These are phyloP conservation scores for Galerina sulciceps DNA, from an alignment of 768 basidiomycete species.

Conservation along the genomic window DNA sequence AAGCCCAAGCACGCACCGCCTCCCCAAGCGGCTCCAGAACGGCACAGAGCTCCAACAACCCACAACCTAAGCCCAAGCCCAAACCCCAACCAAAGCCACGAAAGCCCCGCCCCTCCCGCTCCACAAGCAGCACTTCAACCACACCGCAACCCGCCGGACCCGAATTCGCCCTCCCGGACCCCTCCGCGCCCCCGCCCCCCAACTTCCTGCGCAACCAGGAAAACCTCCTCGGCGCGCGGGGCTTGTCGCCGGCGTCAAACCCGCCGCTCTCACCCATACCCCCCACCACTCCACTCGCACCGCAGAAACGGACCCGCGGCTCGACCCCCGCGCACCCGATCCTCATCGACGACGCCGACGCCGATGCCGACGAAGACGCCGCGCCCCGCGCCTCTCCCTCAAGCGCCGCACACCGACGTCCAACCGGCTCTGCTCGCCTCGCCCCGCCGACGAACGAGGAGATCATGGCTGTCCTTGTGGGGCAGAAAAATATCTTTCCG, in stretches of 20 bases:
- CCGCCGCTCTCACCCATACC: slow-evolving; percentile 49
- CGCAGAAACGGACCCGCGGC: slow-evolving; percentile 38
- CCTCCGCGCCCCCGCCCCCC: slow-evolving; percentile 60
- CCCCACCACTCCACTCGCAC: too few species aligned
- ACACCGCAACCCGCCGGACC: slow-evolving; percentile 53
- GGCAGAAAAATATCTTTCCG: slow-evolving; percentile 69
- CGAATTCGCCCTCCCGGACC: slow-evolving; percentile 65
- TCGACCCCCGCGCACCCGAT: slow-evolving; percentile 68
- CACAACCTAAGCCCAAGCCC: background rate
- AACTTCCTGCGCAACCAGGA: slow-evolving; percentile 78
- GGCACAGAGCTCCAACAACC: too few species aligned
- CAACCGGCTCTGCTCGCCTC: slow-evolving; percentile 45
- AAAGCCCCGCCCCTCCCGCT: slow-evolving; percentile 26
- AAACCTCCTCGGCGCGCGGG: slow-evolving; percentile 73
- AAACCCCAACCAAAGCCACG: slow-evolving; percentile 32
- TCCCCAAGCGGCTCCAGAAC: background rate
- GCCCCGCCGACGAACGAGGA: slow-evolving; percentile 60
- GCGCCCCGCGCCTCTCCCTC: slow-evolving; percentile 25
- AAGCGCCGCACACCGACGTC: slow-evolving; percentile 19
- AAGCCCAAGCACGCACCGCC: background rate
- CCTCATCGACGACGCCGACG: slow-evolving; percentile 74
- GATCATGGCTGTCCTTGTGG: slow-evolving; percentile 59
- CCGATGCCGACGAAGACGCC: slow-evolving; percentile 61
- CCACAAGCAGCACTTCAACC: slow-evolving; percentile 27
- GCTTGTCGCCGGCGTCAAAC: slow-evolving; percentile 66